These are phyloP conservation scores for Plantago lanceolata DNA, from an alignment of 305 asterid genomes.

Conservation along the genomic window DNA sequence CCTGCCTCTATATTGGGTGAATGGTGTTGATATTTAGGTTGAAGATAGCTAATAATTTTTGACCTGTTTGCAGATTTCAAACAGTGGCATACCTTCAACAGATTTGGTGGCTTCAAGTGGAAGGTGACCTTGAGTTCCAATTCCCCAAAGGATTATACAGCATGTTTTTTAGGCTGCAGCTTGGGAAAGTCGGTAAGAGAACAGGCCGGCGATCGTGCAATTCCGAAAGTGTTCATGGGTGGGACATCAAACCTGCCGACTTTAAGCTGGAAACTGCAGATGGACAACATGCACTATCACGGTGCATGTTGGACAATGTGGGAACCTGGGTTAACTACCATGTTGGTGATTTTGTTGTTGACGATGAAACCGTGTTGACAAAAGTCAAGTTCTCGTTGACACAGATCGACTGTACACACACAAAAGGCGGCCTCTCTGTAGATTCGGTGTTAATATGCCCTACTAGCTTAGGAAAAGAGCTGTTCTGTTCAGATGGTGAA, in stretches of 20 bases:
- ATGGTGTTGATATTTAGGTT: not conserved
- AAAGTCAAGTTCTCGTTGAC: slow-evolving; percentile 53
- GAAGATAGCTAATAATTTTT: not conserved
- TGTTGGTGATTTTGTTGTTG: slow-evolving; percentile 62
- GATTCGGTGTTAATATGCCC: slow-evolving; percentile 76
- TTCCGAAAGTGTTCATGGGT: slow-evolving; percentile 58
- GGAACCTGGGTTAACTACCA: slow-evolving; percentile 78
- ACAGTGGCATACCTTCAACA: slow-evolving; percentile 78
- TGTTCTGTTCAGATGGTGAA: slow-evolving; percentile 28
- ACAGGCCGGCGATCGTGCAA: slow-evolving; percentile 42
- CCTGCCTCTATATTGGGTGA: not conserved
- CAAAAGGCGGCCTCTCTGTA: slow-evolving; percentile 74
- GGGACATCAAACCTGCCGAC: slow-evolving; percentile 72
- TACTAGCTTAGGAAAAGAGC: slow-evolving; percentile 38
- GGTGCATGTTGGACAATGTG: slow-evolving; percentile 39
- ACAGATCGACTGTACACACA: slow-evolving; percentile 87
- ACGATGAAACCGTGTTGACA: slow-evolving; percentile 35
- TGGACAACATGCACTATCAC: slow-evolving; percentile 49
- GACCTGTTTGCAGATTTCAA: slow-evolving; percentile 44
- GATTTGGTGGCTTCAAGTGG: slow-evolving; percentile 89
- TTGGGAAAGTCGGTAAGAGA: slow-evolving; percentile 48
- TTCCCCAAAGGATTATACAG: slow-evolving; percentile 70
- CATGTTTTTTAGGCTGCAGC: slow-evolving; percentile 64
- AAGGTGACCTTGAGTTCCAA: slow-evolving; percentile 60
- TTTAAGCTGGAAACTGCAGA: slow-evolving; percentile 54